These are phyloP conservation scores for Umbilicus rupestris DNA, from an alignment of 164 flowering plant genomes.

Conservation along the genomic window DNA sequence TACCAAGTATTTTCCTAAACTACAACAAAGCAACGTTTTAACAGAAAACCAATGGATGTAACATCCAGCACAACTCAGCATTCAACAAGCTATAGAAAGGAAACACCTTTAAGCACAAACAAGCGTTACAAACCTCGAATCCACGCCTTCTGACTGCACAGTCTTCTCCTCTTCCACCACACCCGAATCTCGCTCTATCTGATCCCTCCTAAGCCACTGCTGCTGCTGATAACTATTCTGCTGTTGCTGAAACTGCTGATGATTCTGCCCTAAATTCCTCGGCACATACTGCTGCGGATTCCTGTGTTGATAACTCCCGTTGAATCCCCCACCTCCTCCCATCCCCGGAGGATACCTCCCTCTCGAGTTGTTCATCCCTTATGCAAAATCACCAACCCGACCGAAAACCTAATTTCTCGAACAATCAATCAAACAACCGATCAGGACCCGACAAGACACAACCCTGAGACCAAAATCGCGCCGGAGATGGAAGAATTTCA, in stretches of 20 bases:
- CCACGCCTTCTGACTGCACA: slow-evolving; percentile 67
- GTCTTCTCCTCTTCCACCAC: slow-evolving; percentile 84
- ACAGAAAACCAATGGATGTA: not conserved
- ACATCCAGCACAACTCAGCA: not conserved
- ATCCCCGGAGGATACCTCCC: slow-evolving; percentile 91
- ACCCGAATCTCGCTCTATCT: slow-evolving; percentile 32
- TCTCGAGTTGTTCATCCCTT: slow-evolving; percentile 24
- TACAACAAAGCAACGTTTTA: too few species aligned
- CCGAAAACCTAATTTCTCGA: too few species aligned
- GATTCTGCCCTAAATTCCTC: slow-evolving; percentile 22
- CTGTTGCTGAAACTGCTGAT: slow-evolving; percentile 13
- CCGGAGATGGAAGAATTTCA: too few species aligned
- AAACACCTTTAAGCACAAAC: not conserved
- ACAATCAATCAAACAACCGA: too few species aligned
- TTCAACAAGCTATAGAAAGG: not conserved
- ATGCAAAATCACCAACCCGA: not conserved
- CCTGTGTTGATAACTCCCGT: slow-evolving; percentile 45
- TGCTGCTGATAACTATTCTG: slow-evolving; percentile 26
- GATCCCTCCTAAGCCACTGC: slow-evolving; percentile 77
- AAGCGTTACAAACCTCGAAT: slow-evolving; percentile 25
- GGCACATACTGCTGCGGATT: slow-evolving; percentile 60
- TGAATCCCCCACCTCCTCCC: slow-evolving; percentile 39
- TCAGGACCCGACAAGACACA: too few species aligned
- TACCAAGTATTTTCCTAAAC: too few species aligned
- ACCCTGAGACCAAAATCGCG: too few species aligned